Evolutionary conservation across 192 early-diverging fungal species (phyloP), one percentile per base, ranked within the genome.

Genomic region (Borealophlyctis nickersoniae): DNA sequence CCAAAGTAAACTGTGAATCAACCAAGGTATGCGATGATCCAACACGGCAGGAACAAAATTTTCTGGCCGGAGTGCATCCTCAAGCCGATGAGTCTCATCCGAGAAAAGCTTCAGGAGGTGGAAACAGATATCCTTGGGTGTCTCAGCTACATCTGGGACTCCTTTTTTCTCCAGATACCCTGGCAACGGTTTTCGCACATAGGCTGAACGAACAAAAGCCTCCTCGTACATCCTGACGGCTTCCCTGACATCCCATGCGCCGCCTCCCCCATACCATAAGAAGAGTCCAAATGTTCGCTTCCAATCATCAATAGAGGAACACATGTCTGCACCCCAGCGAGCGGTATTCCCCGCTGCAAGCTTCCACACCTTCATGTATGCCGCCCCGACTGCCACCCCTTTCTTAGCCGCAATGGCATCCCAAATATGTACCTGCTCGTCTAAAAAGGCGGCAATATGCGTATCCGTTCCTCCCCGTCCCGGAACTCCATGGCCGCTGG

Each of bases 31-130:
- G 2, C 88, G 86, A 56, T 83, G 77, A 66, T 93, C 92, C 19
- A 88, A 67, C 11, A 72, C 63, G 23, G 85, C 75, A 0, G 81
- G 67, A 1, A 81, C 66, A 57, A 91, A 79, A 4, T 80, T 80
- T 49, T 76, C 61, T 1, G 89, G 85, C 26, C 78, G 52, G 53
- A 94, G 77, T 0, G 80, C 83, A 23, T 64, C 70, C 54, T 89
- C 87, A 14, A 91, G 70, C 3, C 70, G 62, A 49, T 76, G 77
- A 2, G 78, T 64, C 13, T 85, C 62, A 7, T 56, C 24, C 1
- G 77, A 75, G 58, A 65, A 79, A 11, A 92, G 66, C 55, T 84
- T 80, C 13, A 96, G 71, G 30, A 96, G 77, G 68, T 91, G 90
- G 66, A 83, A 96, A 36, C 75, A 77, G 24, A 91, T 76, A 61